Base-by-base conservation (phyloP, 2,329 filamentous ascomycete genomes). In the Neofusicoccum sp. region DNA sequence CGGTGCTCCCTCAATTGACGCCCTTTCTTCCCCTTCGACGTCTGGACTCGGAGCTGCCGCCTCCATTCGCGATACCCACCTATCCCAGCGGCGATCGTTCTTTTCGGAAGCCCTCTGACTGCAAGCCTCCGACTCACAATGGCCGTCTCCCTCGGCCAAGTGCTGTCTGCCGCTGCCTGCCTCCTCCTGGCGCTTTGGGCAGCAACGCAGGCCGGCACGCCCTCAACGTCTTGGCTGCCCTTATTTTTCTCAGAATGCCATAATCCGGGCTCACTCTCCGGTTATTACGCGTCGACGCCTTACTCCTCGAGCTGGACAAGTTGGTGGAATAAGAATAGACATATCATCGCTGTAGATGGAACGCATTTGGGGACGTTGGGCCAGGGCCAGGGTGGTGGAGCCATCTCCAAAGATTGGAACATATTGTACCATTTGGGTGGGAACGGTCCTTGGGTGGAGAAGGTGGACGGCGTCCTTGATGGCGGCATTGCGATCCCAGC, bases 401-500 rank as follows among this genome's bases (percentile, higher is more conserved):
- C 63, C 6, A 64, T 66, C 12, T 70, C 67, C 3, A 66, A 67
- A 26, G 72, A 71, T 61, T 83, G 81, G 80, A 79, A 82, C 65
- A 70, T 83, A 28, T 68, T 82, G 31, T 77, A 83, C 63, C 80
- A 85, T 65, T 71, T 84, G 4, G 82, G 82, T 4, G 82, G 83
- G 2, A 81, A 82, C 67, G 79, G 82, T 0, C 82, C 82, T 2
- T 85, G 82, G 82, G 76, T 84, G 38, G 78, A 81, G 54, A 83
- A 82, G 64, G 63, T 72, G 1, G 69, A 75, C 41, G 76, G 77
- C 38, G 67, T 77, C 2, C 68, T 78, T 12, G 72, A 73, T 11
- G 71, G 71, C 6, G 77, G 76, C 4, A 73, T 81, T 48, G 73
- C 71, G 1, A 68, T 78, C 4, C 83, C 83, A 0, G 68, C 75